Conservation (phyloP, 1,284 basidiomycete genomes). For the Rhodofomes roseus region DNA sequence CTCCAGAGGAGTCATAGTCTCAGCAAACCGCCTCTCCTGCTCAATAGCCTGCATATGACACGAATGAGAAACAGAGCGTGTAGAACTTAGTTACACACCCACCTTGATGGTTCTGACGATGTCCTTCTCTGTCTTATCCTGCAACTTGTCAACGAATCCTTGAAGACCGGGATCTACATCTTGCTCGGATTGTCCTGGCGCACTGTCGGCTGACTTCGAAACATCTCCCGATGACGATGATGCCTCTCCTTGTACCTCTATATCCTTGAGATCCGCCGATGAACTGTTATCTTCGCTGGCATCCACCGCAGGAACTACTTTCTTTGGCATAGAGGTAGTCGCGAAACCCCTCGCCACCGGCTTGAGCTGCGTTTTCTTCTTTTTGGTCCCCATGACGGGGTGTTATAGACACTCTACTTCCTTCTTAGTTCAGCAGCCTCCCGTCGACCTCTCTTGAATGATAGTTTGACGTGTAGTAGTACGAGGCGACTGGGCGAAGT, state of each 20-base stretch:
- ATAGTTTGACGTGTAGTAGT: not conserved
- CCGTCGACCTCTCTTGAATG: not conserved
- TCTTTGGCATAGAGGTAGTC: conserved; percentile 88
- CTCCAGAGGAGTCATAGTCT: conserved; percentile 61
- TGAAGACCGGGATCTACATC: conserved; percentile 55
- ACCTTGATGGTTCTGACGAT: conserved; percentile 66
- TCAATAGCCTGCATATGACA: conserved; percentile 66
- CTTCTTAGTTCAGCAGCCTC: not conserved
- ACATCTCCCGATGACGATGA: conserved; percentile 13
- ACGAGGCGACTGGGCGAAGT: not conserved
- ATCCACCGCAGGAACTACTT: conserved; percentile 40
- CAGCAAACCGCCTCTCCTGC: conserved; percentile 76
- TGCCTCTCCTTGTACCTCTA: conserved; percentile 20
- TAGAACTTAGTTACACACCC: conserved; percentile 10
- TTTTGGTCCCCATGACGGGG: conserved; percentile 65
- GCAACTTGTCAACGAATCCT: conserved; percentile 73
- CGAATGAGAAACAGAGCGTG: not conserved
- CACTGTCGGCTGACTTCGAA: not conserved
- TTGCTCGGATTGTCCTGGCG: conserved; percentile 8
- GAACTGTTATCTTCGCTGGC: conserved; percentile 12
- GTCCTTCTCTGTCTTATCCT: conserved; percentile 90
- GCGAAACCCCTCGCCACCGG: conserved; percentile 77
- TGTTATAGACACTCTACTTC: not conserved
- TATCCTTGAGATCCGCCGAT: conserved; percentile 3
- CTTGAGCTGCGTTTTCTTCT: conserved; percentile 83